These are phyloP conservation scores for Teunomyces atbi DNA, from an alignment of 805 yeast species.

Conservation along the genomic window DNA sequence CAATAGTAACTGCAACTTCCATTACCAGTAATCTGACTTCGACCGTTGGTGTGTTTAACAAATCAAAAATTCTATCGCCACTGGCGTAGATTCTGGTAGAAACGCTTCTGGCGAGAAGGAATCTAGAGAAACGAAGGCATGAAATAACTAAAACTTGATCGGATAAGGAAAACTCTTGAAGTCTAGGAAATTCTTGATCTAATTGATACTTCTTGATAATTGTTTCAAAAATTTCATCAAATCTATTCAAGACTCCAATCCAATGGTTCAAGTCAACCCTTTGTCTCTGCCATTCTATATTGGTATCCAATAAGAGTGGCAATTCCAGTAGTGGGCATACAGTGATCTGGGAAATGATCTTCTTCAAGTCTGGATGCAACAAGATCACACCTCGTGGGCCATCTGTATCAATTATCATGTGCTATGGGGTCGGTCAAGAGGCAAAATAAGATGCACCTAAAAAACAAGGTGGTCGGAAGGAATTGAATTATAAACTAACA, in stretches of 20 bases:
- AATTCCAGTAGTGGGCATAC: slow-evolving; percentile 39
- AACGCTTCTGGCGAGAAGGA: slow-evolving; percentile 66
- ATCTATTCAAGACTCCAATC: slow-evolving; percentile 71
- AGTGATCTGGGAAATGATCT: slow-evolving; percentile 36
- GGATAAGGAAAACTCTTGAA: slow-evolving; percentile 40
- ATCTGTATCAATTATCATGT: slow-evolving; percentile 33
- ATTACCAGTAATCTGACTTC: slow-evolving; percentile 59
- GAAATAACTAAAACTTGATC: slow-evolving; percentile 52
- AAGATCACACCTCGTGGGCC: slow-evolving; percentile 28
- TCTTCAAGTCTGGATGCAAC: slow-evolving; percentile 22
- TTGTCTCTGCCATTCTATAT: slow-evolving; percentile 58
- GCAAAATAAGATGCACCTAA: background rate
- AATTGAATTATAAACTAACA: background rate
- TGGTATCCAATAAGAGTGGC: slow-evolving; percentile 33
- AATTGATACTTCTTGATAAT: slow-evolving; percentile 54
- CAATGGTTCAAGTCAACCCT: slow-evolving; percentile 72
- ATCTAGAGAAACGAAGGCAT: slow-evolving; percentile 58
- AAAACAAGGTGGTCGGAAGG: background rate
- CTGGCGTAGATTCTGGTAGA: slow-evolving; percentile 70
- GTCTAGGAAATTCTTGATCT: slow-evolving; percentile 44
- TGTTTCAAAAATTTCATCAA: slow-evolving; percentile 64
- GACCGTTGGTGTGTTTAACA: slow-evolving; percentile 60
- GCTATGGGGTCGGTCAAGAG: background rate
- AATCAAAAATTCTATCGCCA: slow-evolving; percentile 53
- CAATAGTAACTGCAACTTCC: slow-evolving; percentile 56